A percentile compares a stretch with the other conserved stretches of the same genome.
phyloP scores from a whole-genome alignment of 2,329 filamentous ascomycete genomes.

The Emericellopsis cladophorae region DNA sequence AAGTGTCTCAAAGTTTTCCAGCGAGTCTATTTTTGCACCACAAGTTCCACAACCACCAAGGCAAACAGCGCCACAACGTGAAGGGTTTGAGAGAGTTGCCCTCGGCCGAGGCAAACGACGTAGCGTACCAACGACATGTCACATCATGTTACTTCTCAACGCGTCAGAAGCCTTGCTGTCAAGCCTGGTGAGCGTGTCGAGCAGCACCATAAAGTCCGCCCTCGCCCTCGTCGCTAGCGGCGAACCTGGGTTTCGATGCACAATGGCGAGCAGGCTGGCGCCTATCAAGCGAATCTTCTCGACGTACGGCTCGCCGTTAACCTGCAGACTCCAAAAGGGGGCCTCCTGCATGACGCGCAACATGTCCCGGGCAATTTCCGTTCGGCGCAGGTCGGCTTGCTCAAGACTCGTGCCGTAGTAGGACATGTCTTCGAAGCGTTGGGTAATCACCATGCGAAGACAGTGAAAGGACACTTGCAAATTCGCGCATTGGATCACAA shows the following conservation, averaged over 20 bases:
- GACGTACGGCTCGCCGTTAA: constrained; percentile 26
- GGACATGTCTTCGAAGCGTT: constrained; percentile 19
- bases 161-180: constrained; percentile 30
- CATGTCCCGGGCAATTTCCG: constrained; percentile 29
- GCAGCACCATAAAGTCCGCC: constrained; percentile 22
- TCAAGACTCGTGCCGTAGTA: constrained; percentile 16
- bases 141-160: constrained; percentile 13
- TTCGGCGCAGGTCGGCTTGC: constrained; percentile 20
- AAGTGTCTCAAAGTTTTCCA: too few relatives aligned
- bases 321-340: constrained; percentile 26
- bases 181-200: constrained; percentile 25
- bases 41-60: too few relatives aligned
- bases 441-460: constrained; percentile 25
- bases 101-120: too few relatives aligned
- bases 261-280: constrained; percentile 22
- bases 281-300: constrained; percentile 26
- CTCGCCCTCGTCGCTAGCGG: constrained; percentile 22
- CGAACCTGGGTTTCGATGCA: constrained; percentile 22
- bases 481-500: constrained; percentile 25
- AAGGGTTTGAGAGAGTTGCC: too few relatives aligned
- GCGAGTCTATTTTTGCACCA: too few relatives aligned
- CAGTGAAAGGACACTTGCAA: constrained; percentile 26
- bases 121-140: neutral
- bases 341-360: constrained; percentile 23
- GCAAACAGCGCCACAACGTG: too few relatives aligned